These are phyloP conservation scores for Ocimum tenuiflorum DNA, from an alignment of 257 asterid genomes.

Conservation along the genomic window DNA sequence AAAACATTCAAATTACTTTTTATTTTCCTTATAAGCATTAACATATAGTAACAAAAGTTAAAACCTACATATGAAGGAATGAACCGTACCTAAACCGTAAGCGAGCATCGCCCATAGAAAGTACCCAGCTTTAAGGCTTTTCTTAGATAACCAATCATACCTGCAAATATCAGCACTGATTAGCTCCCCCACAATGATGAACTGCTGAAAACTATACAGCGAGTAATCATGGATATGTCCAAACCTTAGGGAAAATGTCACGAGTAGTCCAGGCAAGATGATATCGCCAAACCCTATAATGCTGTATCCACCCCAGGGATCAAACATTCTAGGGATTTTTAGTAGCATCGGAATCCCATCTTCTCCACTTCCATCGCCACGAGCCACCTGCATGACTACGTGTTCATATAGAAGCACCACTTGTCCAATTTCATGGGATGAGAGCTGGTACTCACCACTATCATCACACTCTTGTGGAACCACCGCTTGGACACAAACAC, in stretches of 20 bases:
- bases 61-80: too few species aligned
- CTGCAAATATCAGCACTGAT: constrained; percentile 41
- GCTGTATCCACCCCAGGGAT: constrained; percentile 96
- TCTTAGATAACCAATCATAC: constrained; percentile 87
- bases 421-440: not conserved
- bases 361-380: constrained; percentile 94
- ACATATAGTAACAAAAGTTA: too few species aligned
- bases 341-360: constrained; percentile 93
- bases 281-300: constrained; percentile 91
- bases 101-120: constrained; percentile 89
- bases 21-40: too few species aligned
- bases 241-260: constrained; percentile 59
- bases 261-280: constrained; percentile 75
- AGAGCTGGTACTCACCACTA: constrained; percentile 56
- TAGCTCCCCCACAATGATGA: too few species aligned
- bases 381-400: constrained; percentile 57
- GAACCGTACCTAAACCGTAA: constrained; percentile 67
- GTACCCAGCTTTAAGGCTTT: constrained; percentile 70
- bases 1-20: too few species aligned
- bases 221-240: not conserved
- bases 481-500: constrained; percentile 79
- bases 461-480: constrained; percentile 97
- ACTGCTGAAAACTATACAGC: too few species aligned
- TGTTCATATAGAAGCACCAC: not conserved
- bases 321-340: constrained; percentile 89